These are phyloP conservation scores for Aquilaria sinensis DNA, from an alignment of 345 rosid genomes.

Conservation along the genomic window DNA sequence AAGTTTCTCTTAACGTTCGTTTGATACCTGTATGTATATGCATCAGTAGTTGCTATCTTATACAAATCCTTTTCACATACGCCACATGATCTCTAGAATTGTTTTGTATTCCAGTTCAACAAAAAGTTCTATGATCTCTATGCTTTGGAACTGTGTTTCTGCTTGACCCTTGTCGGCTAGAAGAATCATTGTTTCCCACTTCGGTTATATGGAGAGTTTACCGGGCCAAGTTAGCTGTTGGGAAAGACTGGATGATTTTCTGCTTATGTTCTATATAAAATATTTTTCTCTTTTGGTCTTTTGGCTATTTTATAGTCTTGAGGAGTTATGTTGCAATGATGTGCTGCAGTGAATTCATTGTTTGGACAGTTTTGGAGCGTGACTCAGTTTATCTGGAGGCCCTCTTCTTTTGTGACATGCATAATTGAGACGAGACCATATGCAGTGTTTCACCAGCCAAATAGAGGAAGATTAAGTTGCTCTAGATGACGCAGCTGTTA, in stretches of 20 bases:
- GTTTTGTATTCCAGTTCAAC: too few relatives aligned
- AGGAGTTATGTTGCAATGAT: background rate
- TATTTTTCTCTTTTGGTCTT: background rate
- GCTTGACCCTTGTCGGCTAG: too few relatives aligned
- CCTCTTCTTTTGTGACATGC: conserved; percentile 23
- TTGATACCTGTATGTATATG: background rate
- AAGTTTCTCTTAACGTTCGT: background rate
- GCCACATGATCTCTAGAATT: too few relatives aligned
- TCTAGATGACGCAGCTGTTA: conserved; percentile 22
- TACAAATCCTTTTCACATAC: too few relatives aligned
- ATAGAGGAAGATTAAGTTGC: conserved; percentile 20
- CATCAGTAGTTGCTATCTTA: too few relatives aligned
- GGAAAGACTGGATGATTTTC: too few relatives aligned
- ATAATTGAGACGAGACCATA: conserved; percentile 17
- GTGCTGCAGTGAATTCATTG: conserved; percentile 27
- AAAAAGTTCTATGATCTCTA: too few relatives aligned
- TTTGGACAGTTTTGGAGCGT: conserved; percentile 29
- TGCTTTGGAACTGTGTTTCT: too few relatives aligned
- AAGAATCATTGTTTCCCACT: too few relatives aligned
- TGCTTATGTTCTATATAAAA: too few relatives aligned
- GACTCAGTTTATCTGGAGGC: conserved; percentile 29
- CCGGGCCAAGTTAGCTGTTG: too few relatives aligned
- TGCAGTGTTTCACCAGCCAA: conserved; percentile 26
- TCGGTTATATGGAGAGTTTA: too few relatives aligned
- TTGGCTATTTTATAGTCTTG: background rate